phyloP scores from a whole-genome alignment of 1,284 basidiomycete genomes.

The Singerocomus rubriflavus region DNA sequence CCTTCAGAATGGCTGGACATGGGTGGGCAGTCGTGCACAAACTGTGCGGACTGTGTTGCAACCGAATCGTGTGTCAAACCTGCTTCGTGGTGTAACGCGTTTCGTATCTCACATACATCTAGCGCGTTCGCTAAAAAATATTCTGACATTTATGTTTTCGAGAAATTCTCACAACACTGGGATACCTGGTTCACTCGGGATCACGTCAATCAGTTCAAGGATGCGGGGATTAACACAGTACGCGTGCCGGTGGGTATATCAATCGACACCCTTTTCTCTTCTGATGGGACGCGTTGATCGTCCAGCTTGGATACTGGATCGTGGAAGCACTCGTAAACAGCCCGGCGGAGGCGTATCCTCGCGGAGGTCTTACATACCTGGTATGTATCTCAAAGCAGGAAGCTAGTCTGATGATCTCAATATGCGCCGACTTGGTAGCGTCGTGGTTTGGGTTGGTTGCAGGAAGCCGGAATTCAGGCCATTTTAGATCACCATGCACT shows the following conservation, averaged over 20 bases:
- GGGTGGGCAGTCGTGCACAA: slow-evolving; percentile 45
- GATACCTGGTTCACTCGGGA: slow-evolving; percentile 66
- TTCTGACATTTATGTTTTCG: slow-evolving; percentile 52
- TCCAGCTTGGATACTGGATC: slow-evolving; percentile 77
- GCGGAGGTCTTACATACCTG: slow-evolving; percentile 63
- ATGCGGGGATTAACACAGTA: slow-evolving; percentile 66
- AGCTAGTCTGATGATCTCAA: neutral
- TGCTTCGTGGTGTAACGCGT: no score
- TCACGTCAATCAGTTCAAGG: slow-evolving; percentile 53
- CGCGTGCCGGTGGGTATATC: slow-evolving; percentile 59
- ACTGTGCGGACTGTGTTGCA: slow-evolving; percentile 43
- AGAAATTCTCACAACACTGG: slow-evolving; percentile 64
- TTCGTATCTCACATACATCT: neutral
- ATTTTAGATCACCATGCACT: slow-evolving; percentile 77
- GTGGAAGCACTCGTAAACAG: slow-evolving; percentile 68
- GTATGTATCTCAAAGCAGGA: slow-evolving; percentile 35
- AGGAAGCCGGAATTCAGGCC: slow-evolving; percentile 57
- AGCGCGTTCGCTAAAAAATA: slow-evolving; percentile 58
- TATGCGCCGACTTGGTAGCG: slow-evolving; percentile 37
- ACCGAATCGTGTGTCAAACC: slow-evolving; percentile 42
- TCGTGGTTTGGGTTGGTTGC: slow-evolving; percentile 57
- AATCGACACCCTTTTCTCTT: neutral
- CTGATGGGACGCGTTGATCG: neutral
- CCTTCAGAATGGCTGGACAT: slow-evolving; percentile 45
- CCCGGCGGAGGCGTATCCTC: slow-evolving; percentile 58